phyloP scores from a whole-genome alignment of 148 eudicot genomes.

The Rhododendron griersonianum region DNA sequence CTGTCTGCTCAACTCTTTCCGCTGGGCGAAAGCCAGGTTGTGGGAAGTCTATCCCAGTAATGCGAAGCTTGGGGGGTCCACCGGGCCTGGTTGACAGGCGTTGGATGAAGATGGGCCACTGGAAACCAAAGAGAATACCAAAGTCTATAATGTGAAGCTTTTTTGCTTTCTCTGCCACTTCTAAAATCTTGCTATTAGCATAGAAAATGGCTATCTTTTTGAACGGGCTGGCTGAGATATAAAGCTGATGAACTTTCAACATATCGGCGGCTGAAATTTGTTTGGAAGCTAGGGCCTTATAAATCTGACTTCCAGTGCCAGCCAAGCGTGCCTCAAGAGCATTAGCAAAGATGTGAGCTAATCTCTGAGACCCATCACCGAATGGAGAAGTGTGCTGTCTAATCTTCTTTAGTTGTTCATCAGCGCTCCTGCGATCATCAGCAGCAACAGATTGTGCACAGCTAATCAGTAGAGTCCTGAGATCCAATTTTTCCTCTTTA shows the following conservation, averaged over 20 bases:
- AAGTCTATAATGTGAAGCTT: conserved; percentile 21
- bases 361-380: conserved; percentile 34
- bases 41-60: conserved; percentile 19
- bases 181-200: conserved; percentile 12
- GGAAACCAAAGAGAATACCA: conserved; percentile 19
- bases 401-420: conserved; percentile 37
- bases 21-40: conserved; percentile 21
- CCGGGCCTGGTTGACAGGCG: conserved; percentile 5
- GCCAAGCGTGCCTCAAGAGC: conserved; percentile 27
- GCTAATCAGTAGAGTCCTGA: conserved; percentile 33
- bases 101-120: conserved; percentile 20
- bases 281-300: conserved; percentile 23
- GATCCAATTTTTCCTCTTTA: conserved; percentile 25
- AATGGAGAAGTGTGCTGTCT: conserved; percentile 30
- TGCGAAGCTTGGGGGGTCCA: conserved; percentile 1
- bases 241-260: conserved; percentile 11
- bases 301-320: conserved; percentile 22
- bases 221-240: conserved; percentile 18
- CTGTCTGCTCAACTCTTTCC: conserved; percentile 15
- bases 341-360: conserved; percentile 31
- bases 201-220: conserved; percentile 9
- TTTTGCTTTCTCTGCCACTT: conserved; percentile 8
- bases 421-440: conserved; percentile 32
- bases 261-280: conserved; percentile 8
- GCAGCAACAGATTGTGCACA: conserved; percentile 54